Evolutionary conservation across 2,329 filamentous ascomycete genomes (phyloP).

Genomic region (Colletotrichum endophyticum): DNA sequence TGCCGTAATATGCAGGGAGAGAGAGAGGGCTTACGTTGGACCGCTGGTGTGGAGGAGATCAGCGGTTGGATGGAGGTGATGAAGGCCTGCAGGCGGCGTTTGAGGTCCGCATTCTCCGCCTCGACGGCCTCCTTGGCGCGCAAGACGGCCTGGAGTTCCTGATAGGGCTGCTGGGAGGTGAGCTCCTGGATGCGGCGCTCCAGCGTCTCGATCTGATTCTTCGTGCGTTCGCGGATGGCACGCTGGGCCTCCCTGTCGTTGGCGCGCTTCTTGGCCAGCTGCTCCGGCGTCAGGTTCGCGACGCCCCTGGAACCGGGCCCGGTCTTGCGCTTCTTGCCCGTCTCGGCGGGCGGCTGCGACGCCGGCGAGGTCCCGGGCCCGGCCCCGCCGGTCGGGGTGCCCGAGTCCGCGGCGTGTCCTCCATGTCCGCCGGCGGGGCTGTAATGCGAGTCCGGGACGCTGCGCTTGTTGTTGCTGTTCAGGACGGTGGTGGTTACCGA

Average conservation of each 20-base stretch:
- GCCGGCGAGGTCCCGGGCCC: slow-evolving; percentile 1
- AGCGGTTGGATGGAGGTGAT: slow-evolving; percentile 69
- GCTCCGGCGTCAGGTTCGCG: slow-evolving; percentile 73
- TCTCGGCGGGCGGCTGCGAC: slow-evolving; percentile 15
- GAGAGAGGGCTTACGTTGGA: background rate
- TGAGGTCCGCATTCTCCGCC: slow-evolving; percentile 81
- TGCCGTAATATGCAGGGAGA: background rate
- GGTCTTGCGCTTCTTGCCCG: slow-evolving; percentile 50
- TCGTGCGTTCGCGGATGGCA: slow-evolving; percentile 83
- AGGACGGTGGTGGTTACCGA: slow-evolving; percentile 5
- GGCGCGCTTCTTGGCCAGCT: slow-evolving; percentile 71
- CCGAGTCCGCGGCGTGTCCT: background rate
- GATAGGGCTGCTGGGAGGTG: slow-evolving; percentile 80
- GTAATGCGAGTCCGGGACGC: background rate
- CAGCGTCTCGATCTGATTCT: slow-evolving; percentile 76
- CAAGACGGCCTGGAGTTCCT: slow-evolving; percentile 79
- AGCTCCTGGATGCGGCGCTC: slow-evolving; percentile 77
- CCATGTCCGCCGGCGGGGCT: slow-evolving; percentile 10
- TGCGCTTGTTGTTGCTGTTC: slow-evolving; percentile 13
- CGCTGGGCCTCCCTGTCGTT: slow-evolving; percentile 85
- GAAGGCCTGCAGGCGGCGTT: slow-evolving; percentile 68
- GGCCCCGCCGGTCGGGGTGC: background rate
- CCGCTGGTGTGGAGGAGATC: slow-evolving; percentile 37
- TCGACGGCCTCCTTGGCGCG: slow-evolving; percentile 78
- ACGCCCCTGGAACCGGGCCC: slow-evolving; percentile 53